A percentile compares a stretch with the other conserved stretches of the same genome.
Evolutionary conservation across 1,284 basidiomycete genomes (phyloP).

Genomic region (Cryptococcus wingfieldii): DNA sequence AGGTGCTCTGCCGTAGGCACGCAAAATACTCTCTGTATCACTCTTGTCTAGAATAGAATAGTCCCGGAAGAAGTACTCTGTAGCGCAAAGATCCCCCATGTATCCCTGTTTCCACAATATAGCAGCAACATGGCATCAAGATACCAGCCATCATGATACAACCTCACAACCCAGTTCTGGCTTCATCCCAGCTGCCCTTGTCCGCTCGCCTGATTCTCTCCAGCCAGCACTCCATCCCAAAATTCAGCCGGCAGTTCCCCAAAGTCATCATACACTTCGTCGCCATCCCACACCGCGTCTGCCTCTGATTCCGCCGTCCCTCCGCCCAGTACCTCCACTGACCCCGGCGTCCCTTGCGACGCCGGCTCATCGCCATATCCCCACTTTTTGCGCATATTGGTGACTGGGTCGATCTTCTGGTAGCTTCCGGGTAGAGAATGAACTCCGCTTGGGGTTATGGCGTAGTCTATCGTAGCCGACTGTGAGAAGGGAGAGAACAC

Average conservation of each 20-base stretch:
- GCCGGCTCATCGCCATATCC: not conserved
- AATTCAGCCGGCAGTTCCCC: slow-evolving; percentile 36
- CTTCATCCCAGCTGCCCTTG: too few species aligned
- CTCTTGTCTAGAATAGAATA: too few species aligned
- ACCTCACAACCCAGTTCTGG: too few species aligned
- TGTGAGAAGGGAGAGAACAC: slow-evolving; percentile 66
- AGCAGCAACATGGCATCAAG: too few species aligned
- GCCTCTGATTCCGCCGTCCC: not conserved
- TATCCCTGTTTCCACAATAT: too few species aligned
- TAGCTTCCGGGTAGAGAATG: slow-evolving; percentile 27
- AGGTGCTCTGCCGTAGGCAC: too few species aligned
- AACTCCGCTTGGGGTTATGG: slow-evolving; percentile 62
- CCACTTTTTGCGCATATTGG: slow-evolving; percentile 6
- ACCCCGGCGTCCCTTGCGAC: not conserved
- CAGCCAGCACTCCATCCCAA: slow-evolving; percentile 18
- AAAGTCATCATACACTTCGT: slow-evolving; percentile 28
- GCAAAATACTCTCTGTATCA: too few species aligned
- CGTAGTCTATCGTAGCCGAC: slow-evolving; percentile 64
- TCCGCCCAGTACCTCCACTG: not conserved
- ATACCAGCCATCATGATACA: too few species aligned
- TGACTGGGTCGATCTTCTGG: slow-evolving; percentile 15
- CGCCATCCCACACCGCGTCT: not conserved
- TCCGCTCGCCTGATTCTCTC: not conserved
- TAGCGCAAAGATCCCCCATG: too few species aligned
- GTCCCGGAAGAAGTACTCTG: too few species aligned